These are phyloP conservation scores for Cinchona pubescens DNA, from an alignment of 257 asterid genomes.

Conservation along the genomic window DNA sequence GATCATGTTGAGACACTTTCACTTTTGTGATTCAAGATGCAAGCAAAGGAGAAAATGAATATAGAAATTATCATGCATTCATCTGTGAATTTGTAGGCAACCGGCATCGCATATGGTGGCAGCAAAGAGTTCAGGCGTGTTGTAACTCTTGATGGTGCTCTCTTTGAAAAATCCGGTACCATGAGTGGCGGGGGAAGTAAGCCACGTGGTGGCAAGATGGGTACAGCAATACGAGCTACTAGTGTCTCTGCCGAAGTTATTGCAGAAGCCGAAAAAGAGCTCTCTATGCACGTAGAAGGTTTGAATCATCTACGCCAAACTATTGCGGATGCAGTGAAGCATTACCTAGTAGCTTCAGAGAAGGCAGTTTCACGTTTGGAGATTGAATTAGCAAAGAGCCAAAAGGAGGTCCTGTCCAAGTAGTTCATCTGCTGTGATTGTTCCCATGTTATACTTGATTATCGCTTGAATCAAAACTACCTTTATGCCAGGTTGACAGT, in stretches of 20 bases:
- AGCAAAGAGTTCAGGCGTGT: constrained; percentile 75
- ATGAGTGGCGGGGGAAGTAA: constrained; percentile 94
- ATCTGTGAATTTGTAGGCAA: constrained; percentile 50
- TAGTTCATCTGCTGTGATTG: constrained; percentile 6
- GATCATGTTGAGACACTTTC: not conserved
- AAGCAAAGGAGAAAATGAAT: too few relatives aligned
- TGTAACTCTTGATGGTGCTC: constrained; percentile 89
- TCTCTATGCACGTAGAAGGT: constrained; percentile 56
- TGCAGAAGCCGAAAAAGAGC: constrained; percentile 72
- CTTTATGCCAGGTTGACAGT: constrained; percentile 60
- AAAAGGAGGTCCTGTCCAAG: constrained; percentile 47
- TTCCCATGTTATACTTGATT: constrained; percentile 7
- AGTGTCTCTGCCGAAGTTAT: constrained; percentile 78
- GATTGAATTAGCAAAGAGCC: constrained; percentile 80
- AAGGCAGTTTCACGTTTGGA: constrained; percentile 61
- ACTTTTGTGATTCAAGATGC: not conserved
- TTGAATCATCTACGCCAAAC: constrained; percentile 43
- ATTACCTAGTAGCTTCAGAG: constrained; percentile 59
- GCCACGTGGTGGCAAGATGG: constrained; percentile 99
- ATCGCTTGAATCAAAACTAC: not conserved
- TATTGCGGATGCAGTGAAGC: constrained; percentile 56
- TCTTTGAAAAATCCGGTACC: constrained; percentile 91
- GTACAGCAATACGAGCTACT: constrained; percentile 70
- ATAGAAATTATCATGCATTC: not conserved
- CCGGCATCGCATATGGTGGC: constrained; percentile 80